Conservation (phyloP, 495 filamentous ascomycete genomes). For the Terfezia boudieri region DNA sequence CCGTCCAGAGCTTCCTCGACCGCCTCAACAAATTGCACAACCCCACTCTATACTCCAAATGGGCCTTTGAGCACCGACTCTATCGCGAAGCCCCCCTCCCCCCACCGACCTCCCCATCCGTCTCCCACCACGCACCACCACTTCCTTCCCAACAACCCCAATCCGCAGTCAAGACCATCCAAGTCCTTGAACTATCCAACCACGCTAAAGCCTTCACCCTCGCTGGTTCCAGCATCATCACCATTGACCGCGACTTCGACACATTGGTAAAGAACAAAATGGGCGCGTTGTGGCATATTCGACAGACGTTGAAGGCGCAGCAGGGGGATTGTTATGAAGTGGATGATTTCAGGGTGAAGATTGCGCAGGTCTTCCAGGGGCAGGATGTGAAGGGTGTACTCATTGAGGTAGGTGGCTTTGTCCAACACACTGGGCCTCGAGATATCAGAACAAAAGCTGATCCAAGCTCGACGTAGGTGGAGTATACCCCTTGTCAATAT, state of each 20-base stretch:
- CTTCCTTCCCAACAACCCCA: constrained; percentile 23
- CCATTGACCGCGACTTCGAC: constrained; percentile 13
- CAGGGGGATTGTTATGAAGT: constrained; percentile 10
- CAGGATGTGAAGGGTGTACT: constrained; percentile 18
- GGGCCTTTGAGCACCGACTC: not conserved
- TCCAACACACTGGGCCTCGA: too few relatives aligned
- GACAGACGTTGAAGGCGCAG: constrained; percentile 9
- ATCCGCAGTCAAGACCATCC: constrained; percentile 26
- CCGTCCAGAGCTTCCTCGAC: constrained; percentile 12
- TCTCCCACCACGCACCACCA: constrained; percentile 15
- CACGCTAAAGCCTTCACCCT: not conserved
- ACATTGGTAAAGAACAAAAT: constrained; percentile 11
- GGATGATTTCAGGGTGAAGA: constrained; percentile 13
- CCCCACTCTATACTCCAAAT: not conserved
- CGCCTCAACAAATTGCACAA: not conserved
- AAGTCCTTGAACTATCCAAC: constrained; percentile 4
- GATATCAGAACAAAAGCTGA: too few relatives aligned
- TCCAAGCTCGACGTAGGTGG: not conserved
- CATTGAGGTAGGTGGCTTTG: constrained; percentile 7
- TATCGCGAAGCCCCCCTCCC: not conserved
- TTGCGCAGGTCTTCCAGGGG: constrained; percentile 13
- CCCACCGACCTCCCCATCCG: not conserved
- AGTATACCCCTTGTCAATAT: constrained; percentile 12
- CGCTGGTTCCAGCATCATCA: constrained; percentile 9
- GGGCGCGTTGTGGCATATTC: constrained; percentile 8